Conservation (phyloP, 83 land plant species). For the Diphasiastrum complanatum region DNA sequence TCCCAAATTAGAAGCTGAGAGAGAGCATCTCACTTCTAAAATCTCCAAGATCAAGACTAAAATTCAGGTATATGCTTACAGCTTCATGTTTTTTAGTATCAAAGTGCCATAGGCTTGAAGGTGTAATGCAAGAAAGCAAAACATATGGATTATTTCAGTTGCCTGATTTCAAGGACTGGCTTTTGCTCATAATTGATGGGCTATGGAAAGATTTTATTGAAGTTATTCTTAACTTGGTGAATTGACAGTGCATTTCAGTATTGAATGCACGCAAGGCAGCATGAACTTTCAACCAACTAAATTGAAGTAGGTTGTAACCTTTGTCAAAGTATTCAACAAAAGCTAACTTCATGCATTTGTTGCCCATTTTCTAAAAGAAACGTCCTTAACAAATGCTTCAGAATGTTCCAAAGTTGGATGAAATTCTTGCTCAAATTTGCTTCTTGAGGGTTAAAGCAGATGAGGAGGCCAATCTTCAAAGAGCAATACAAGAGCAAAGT, state of each 20-base stretch:
- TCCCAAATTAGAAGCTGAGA: constrained; percentile 11
- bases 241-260: background rate
- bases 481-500: constrained; percentile 6
- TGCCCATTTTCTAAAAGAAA: background rate
- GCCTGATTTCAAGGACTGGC: too few species aligned
- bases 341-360: background rate
- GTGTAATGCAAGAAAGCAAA: background rate
- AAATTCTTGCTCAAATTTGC: constrained; percentile 12
- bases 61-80: constrained; percentile 10
- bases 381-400: background rate
- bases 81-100: background rate
- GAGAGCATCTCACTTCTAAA: constrained; percentile 6
- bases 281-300: background rate
- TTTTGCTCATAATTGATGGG: too few species aligned
- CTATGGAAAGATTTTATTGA: background rate
- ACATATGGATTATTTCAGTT: background rate
- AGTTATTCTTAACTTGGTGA: background rate
- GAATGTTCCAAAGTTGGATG: constrained; percentile 1
- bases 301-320: background rate
- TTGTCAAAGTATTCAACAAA: background rate
- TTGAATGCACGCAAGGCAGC: background rate
- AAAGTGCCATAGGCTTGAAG: background rate
- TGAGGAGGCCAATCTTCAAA: constrained; percentile 2
- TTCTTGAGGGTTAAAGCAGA: background rate
- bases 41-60: constrained; percentile 10